These are phyloP conservation scores for Eutreptiella sp. DNA, from an alignment of 208 protist species.

Conservation along the genomic window DNA sequence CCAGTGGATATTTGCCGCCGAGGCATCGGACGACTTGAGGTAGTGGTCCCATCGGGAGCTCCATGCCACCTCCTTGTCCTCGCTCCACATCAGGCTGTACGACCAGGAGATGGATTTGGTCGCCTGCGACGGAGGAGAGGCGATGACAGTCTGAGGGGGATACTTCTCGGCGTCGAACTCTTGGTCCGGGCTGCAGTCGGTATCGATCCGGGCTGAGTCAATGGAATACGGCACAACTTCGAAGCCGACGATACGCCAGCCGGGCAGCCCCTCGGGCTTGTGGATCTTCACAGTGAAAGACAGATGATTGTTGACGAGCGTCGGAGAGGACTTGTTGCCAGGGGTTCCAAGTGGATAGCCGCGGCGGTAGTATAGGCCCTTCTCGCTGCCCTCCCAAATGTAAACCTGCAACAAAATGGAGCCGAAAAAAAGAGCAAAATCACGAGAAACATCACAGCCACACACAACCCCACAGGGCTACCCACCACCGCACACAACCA, in stretches of 20 bases:
- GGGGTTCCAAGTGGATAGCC: no score
- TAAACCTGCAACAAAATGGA: no score
- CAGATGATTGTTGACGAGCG: slow-evolving; percentile 54
- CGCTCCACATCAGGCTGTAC: slow-evolving; percentile 26
- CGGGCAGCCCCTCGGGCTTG: neutral
- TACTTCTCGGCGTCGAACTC: slow-evolving; percentile 5
- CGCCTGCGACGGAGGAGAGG: no score
- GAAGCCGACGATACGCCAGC: slow-evolving; percentile 32
- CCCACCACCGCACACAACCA: no score
- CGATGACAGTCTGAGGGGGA: no score
- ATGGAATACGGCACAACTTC: slow-evolving; percentile 24
- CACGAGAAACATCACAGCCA: no score
- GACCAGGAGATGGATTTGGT: slow-evolving; percentile 20
- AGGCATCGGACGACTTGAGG: slow-evolving; percentile 10
- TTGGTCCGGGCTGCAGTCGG: neutral
- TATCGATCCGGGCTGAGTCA: neutral
- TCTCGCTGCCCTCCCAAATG: no score
- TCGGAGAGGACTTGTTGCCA: no score
- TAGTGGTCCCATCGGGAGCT: slow-evolving; percentile 8
- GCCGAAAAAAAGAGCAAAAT: no score
- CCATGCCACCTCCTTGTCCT: neutral
- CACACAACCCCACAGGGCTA: no score
- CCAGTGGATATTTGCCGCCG: slow-evolving; percentile 17
- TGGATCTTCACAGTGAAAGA: slow-evolving; percentile 44
- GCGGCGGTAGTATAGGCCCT: no score